A percentile compares a stretch with the other conserved stretches of the same genome.
Conservation (phyloP, 2,329 filamentous ascomycete genomes). For the Xylaria polymorpha region DNA sequence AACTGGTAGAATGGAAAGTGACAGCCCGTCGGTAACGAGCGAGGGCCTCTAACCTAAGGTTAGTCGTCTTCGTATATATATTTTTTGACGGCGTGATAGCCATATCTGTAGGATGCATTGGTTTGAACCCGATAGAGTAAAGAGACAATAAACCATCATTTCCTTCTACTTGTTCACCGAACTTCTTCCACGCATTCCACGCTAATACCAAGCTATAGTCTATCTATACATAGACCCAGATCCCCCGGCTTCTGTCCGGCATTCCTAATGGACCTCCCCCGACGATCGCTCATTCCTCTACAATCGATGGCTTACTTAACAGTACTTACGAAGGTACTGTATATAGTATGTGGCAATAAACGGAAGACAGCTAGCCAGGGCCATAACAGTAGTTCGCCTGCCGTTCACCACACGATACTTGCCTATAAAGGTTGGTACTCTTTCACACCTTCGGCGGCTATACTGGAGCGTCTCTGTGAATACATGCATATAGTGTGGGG, state of each 20-base stretch:
- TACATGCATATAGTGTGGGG: conserved; percentile 21
- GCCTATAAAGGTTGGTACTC: conserved; percentile 25
- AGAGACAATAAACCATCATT: neutral
- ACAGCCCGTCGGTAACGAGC: conserved; percentile 2
- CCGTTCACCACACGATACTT: conserved; percentile 28
- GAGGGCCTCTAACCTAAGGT: conserved; percentile 19
- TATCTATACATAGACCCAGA: neutral
- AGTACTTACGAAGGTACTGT: no score
- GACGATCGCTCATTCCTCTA: conserved; percentile 17
- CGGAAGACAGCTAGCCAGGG: conserved; percentile 19
- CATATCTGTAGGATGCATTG: neutral
- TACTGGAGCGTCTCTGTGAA: conserved; percentile 15
- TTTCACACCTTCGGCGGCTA: conserved; percentile 21
- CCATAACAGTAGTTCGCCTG: conserved; percentile 28
- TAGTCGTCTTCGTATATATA: conserved; percentile 13
- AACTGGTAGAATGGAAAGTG: conserved; percentile 24
- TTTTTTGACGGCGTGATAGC: neutral
- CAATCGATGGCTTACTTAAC: conserved; percentile 3
- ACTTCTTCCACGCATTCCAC: neutral
- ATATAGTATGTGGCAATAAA: conserved; percentile 26
- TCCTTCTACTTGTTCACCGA: neutral
- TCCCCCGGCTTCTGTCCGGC: neutral
- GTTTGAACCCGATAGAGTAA: neutral
- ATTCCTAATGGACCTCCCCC: neutral
- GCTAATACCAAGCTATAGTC: neutral